A percentile compares a stretch with the other conserved stretches of the same genome.
Conservation (phyloP, 2,329 filamentous ascomycete genomes). For the Dactylellina drechsleri region DNA sequence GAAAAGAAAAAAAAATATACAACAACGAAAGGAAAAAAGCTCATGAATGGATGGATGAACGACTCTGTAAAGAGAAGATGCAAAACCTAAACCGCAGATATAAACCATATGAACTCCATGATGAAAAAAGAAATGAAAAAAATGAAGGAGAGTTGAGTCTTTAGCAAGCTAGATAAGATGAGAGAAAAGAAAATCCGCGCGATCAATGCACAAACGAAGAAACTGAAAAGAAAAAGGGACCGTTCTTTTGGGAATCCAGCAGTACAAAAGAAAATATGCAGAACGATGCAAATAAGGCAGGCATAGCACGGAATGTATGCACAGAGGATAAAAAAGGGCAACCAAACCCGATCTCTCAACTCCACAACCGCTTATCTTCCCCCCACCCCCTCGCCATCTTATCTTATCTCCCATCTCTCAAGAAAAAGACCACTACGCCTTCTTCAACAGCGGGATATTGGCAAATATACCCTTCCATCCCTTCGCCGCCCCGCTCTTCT, state of each 20-base stretch:
- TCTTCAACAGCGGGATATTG: constrained; percentile 18
- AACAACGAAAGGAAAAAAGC: not conserved
- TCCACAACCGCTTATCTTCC: not conserved
- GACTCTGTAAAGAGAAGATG: not conserved
- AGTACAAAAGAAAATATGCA: constrained; percentile 6
- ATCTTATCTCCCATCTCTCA: not conserved
- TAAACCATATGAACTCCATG: no score
- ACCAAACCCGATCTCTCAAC: no score
- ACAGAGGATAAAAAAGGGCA: no score
- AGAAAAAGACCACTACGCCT: no score
- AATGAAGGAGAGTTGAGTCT: no score
- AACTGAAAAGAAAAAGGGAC: not conserved
- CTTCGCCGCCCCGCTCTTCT: constrained; percentile 7
- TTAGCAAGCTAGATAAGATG: no score
- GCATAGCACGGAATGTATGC: no score
- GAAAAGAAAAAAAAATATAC: no score
- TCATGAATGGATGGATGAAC: not conserved
- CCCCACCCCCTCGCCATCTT: not conserved
- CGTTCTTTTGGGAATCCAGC: not conserved
- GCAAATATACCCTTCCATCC: constrained; percentile 37
- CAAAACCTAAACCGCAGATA: no score
- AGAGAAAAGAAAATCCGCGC: no score
- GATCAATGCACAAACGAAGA: no score
- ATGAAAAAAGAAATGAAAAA: no score
- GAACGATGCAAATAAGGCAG: not conserved